Evolutionary conservation across 768 basidiomycete species (phyloP), one percentile per base, ranked within the genome.

Genomic region (Kwoniella pini): DNA sequence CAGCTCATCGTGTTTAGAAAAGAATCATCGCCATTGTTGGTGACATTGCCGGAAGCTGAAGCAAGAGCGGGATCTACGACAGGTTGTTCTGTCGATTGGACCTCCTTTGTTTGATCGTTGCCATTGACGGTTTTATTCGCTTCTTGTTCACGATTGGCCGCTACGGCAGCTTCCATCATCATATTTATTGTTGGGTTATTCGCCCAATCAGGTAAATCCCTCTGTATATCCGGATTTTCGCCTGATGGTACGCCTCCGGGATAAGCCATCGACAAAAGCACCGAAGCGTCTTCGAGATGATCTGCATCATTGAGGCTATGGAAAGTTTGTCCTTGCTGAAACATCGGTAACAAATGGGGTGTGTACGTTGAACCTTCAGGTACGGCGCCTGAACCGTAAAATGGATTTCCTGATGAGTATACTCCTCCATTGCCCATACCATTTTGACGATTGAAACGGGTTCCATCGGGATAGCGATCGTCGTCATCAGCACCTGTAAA

Each of bases 181-280:
- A 63, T 66, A 40, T 71, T 65, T 57, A 69, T 74, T 6, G 72
- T 66, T 11, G 57, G 62, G 22, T 63, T 57, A 15, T 48, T 65
- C 11, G 56, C 58, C 64, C 66, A 68, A 50, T 70, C 69, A 0
- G 72, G 55, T 2, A 68, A 61, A 24, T 67, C 64, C 4, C 56
- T 46, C 27, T 56, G 46, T 19, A 28, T n/a, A 46, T 58, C 57
- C 21, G 30, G 60, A 26, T 50, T 61, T 17, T 62, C 60, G 28
- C 46, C 45, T 9, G 52, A 38, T 19, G 58, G 60, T 3, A 62
- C 50, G 6, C 62, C 68, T 17, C 62, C 64, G 17, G 70, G 72
- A 57, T 78, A 78, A 0, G 77, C 77, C 74, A 78, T 77, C 1
- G 72, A 72, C 17, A 78, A 55, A 5, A 78, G 61, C 12, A 72